Base-by-base conservation (phyloP, 768 basidiomycete species). In the Russula earlei region DNA sequence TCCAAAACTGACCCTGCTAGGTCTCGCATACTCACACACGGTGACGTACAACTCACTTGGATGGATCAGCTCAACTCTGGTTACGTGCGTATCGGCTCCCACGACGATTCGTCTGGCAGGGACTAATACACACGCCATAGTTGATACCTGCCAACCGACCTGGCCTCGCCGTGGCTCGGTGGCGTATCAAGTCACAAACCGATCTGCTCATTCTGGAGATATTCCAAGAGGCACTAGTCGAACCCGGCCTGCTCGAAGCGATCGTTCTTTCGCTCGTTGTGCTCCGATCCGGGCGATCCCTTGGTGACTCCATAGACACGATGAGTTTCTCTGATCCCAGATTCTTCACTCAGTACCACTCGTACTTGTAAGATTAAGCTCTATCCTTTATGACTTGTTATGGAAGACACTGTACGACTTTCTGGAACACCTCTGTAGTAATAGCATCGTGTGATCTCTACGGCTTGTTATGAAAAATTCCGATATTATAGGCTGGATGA, bases 81-180 rank as follows among this genome's bases (percentile, higher is more conserved):
- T 31, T 54, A 53, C 19, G 57, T 58, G 27, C 12, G 46, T 49
- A 24, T 42, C 27, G 40, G 3, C 12, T 33, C n/a, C 9, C 19
- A 9, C 2, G 4, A 10, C 9, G 2, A 29, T 3, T 22, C 33
- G 3, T 29, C 40, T 25, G 2, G 24, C 24, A 15, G 11, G 11
- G 4, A 20, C 24, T 58, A 25, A 58, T 19, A 5, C 5, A 5
- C 9, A 1, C 6, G 4, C 20, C 20, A 4, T 15, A 58, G 57
- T 27, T 58, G 10, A 49, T 58, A 25, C 57, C 52, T 17, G 34
- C 57, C 17, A 44, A 49, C 34, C 40, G 52, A 44, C 52, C 57
- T 9, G 57, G 57, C 33, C 57, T 54, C 27, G 52, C 57, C 5
- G 41, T 58, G 8, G 57, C 52, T 17, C 42, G 37, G 47, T 58